These are phyloP conservation scores for Capronia coronata DNA, from an alignment of 2,329 filamentous ascomycete genomes.

Conservation along the genomic window DNA sequence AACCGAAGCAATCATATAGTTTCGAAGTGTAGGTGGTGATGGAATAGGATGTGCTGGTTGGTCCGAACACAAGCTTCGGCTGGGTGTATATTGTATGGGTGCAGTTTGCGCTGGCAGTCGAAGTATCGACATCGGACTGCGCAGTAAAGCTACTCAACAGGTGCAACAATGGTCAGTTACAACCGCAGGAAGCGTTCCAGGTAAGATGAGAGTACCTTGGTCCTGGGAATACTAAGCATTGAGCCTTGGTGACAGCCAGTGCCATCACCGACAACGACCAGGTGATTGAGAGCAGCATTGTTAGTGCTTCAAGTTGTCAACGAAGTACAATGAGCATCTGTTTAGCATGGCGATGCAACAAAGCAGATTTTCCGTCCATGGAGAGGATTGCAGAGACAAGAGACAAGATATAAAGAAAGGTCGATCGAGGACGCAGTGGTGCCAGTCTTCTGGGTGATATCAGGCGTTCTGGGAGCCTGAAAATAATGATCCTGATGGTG, in stretches of 20 bases:
- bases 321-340: neutral
- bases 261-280: neutral
- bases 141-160: too few species aligned
- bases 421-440: too few species aligned
- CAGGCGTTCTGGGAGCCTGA: neutral
- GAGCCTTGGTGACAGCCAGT: neutral
- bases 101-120: constrained; percentile 1
- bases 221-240: neutral
- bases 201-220: neutral
- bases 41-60: constrained; percentile 22
- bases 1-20: constrained; percentile 20
- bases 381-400: neutral
- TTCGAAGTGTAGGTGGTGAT: constrained; percentile 32
- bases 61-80: constrained; percentile 16
- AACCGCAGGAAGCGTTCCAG: neutral
- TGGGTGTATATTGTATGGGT: constrained; percentile 17
- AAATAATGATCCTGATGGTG: neutral
- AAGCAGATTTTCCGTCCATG: neutral
- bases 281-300: neutral
- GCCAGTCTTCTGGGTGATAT: too few species aligned
- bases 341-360: neutral
- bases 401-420: neutral
- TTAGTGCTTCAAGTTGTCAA: neutral
- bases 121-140: neutral
- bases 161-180: neutral